Evolutionary conservation across 2,329 filamentous ascomycete species (phyloP), one percentile per base, ranked within the genome.

Genomic region (Fusarium drepaniforme): DNA sequence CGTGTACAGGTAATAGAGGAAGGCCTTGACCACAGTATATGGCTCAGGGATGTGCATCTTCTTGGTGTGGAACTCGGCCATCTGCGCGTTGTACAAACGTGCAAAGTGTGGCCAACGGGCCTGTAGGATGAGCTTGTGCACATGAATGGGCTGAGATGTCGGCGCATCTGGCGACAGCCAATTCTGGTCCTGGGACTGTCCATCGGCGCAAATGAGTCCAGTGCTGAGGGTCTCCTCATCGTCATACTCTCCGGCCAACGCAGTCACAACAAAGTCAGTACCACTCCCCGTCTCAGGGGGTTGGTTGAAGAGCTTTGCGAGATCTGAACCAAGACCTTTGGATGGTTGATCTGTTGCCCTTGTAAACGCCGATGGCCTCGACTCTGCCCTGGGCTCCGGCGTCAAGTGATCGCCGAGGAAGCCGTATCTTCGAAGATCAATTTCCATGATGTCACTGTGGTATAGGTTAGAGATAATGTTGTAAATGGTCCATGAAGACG

Each of bases 21-120:
- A 99, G 1, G 96, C 95, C 77, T 94, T 95, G 57, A 99, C 97
- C 0, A 98, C 95, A 2, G 92, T 93, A 83, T 98, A 98, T 1
- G 96, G 96, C 80, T 99, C 97, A 0, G 97, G 96, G 53, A 99
- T 98, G 84, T 99, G 96, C 93, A 99, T 97, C 83, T 94, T 95
- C 80, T 97, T 97, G 18, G 95, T 97, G 81, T 99, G 97, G 79
- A 97, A 99, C 82, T 99, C 97, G 15, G 94, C 92, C 97, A 99
- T 99, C 80, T 98, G 95, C 6, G 96, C 92, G 62, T 93, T 93
- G 86, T 97, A 98, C 4, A 99, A 87, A 18, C 97, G 93, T 46
- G 93, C 92, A 85, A 99, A 99, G 83, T 99, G 97, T 33, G 97
- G 96, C 97, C 97, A 99, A 62, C 97, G 93, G 23, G 97, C 93